phyloP scores from a whole-genome alignment of 1,284 basidiomycete genomes.

The Ceratobasidium sp. region DNA sequence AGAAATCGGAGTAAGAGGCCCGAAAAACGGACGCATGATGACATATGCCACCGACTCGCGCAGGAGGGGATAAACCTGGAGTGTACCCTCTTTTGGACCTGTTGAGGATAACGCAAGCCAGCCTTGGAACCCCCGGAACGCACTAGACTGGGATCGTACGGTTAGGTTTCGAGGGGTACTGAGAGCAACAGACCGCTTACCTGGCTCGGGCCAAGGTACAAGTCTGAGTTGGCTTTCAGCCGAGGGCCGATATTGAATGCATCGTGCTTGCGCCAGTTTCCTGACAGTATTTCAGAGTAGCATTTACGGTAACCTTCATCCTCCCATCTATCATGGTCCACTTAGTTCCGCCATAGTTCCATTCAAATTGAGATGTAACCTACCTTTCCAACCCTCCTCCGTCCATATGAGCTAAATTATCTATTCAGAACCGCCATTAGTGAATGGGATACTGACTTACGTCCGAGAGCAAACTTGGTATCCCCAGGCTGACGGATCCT shows the following conservation, averaged over 20 bases:
- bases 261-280: conserved; percentile 64
- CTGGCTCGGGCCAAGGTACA: conserved; percentile 55
- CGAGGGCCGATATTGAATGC: conserved; percentile 62
- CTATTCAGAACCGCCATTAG: conserved; percentile 60
- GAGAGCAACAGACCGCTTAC: conserved; percentile 10
- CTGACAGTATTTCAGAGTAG: conserved; percentile 61
- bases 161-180: neutral
- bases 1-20: conserved; percentile 54
- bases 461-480: conserved; percentile 56
- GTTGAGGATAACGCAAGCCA: conserved; percentile 68
- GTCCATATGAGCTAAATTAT: conserved; percentile 76
- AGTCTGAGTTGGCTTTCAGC: conserved; percentile 59
- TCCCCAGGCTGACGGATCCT: conserved; percentile 78
- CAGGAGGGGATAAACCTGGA: conserved; percentile 67
- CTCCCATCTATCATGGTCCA: conserved; percentile 68
- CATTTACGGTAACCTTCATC: conserved; percentile 65
- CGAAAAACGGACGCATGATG: conserved; percentile 84
- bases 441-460: too few species aligned
- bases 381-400: conserved; percentile 62
- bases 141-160: conserved; percentile 55
- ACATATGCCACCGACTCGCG: too few species aligned
- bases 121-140: conserved; percentile 79
- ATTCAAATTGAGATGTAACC: neutral
- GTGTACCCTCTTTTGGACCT: conserved; percentile 68
- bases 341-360: conserved; percentile 32